Percentiles rank a stretch among this genome's conserved stretches.
These are phyloP conservation scores for Fusarium multiceps DNA, from an alignment of 2,329 filamentous ascomycete species.

Conservation along the genomic window DNA sequence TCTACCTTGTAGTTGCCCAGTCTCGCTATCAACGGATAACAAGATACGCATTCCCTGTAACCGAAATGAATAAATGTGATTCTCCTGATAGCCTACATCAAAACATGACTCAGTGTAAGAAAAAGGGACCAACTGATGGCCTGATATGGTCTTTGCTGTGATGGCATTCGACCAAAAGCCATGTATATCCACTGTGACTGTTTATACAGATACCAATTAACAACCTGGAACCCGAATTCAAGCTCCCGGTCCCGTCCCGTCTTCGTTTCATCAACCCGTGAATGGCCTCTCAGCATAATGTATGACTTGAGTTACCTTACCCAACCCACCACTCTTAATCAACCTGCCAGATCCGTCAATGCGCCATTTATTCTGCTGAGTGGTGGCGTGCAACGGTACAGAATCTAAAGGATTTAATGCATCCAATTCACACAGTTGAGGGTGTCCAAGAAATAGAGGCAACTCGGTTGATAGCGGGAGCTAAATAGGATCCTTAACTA, in stretches of 20 bases:
- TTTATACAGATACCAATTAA: conserved; percentile 5
- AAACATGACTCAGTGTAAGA: conserved; percentile 5
- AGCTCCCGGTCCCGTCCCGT: conserved; percentile 27
- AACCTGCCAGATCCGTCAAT: conserved; percentile 30
- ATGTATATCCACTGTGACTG: conserved; percentile 10
- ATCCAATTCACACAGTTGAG: conserved; percentile 5
- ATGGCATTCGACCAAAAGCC: not conserved
- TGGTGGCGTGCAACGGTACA: conserved; percentile 34
- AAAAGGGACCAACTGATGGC: conserved; percentile 4
- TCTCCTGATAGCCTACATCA: not conserved
- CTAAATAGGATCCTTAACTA: not conserved
- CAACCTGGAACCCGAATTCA: not conserved
- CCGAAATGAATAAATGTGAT: conserved; percentile 14
- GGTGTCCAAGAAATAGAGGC: conserved; percentile 26
- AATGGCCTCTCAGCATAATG: not conserved
- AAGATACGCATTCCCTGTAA: not conserved
- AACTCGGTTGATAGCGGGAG: conserved; percentile 21
- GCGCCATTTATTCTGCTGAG: conserved; percentile 35
- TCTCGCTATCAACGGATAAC: conserved; percentile 1
- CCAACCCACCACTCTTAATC: not conserved
- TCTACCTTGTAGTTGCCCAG: too few relatives aligned
- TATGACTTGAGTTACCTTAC: not conserved
- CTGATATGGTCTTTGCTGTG: conserved; percentile 3
- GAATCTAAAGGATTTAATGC: conserved; percentile 3
- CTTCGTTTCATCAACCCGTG: conserved; percentile 28